These are phyloP conservation scores for Coniosporium apollinis DNA, from an alignment of 495 filamentous ascomycete genomes.

Conservation along the genomic window DNA sequence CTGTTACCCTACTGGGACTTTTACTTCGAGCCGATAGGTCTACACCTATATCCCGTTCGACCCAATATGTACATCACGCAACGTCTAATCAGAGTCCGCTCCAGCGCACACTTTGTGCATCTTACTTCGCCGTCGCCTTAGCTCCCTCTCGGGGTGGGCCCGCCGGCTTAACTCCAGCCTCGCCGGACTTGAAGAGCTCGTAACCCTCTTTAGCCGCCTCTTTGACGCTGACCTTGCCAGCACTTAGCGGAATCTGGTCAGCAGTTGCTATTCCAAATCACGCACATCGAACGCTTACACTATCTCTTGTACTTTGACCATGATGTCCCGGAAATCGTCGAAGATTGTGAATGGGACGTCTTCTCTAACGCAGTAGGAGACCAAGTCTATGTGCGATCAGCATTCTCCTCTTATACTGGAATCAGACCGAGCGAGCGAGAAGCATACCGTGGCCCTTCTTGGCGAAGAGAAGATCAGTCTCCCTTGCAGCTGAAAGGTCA, in stretches of 20 bases:
- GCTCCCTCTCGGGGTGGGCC: constrained; percentile 1
- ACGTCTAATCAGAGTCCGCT: no score
- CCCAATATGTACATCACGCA: no score
- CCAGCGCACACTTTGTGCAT: no score
- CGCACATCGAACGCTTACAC: constrained; percentile 19
- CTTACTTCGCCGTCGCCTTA: not conserved
- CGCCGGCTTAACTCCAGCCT: constrained; percentile 15
- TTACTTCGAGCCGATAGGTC: no score
- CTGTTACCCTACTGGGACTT: no score
- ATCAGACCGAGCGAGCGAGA: not conserved
- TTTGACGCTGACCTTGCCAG: constrained; percentile 21
- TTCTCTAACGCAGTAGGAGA: constrained; percentile 63
- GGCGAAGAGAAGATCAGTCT: constrained; percentile 65
- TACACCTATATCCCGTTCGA: no score
- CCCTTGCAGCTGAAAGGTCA: constrained; percentile 52
- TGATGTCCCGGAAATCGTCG: constrained; percentile 59
- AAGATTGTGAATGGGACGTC: constrained; percentile 70
- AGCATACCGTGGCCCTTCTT: constrained; percentile 70
- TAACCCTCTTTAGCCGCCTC: constrained; percentile 22
- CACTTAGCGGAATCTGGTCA: not conserved
- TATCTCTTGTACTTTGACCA: constrained; percentile 57
- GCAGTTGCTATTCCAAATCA: not conserved
- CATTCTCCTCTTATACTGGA: no score
- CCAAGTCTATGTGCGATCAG: constrained; percentile 33
- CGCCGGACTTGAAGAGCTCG: constrained; percentile 20